Evolutionary conservation across 129 eudicot species (phyloP).

Genomic region (Centaurea solstitialis): DNA sequence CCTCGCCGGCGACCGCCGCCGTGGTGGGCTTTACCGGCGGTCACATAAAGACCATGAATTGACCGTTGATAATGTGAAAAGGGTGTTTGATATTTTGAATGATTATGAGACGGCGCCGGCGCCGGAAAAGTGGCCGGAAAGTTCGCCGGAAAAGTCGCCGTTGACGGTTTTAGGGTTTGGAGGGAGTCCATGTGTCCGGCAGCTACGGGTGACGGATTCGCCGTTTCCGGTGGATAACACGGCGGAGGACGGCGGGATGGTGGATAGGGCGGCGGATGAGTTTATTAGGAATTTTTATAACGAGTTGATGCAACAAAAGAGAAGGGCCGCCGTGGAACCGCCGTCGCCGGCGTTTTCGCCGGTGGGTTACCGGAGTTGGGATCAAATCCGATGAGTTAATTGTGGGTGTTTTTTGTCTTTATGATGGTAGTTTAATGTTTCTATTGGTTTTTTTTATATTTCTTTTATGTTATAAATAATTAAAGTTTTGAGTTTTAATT

Average conservation of each 20-base stretch:
- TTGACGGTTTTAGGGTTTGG: conserved; percentile 65
- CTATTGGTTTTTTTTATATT: not conserved
- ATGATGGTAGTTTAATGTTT: conserved; percentile 16
- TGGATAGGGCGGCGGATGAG: conserved; percentile 75
- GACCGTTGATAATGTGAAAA: conserved; percentile 30
- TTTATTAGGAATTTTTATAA: conserved; percentile 70
- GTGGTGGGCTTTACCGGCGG: not conserved
- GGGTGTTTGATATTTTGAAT: conserved; percentile 50
- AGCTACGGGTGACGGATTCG: conserved; percentile 75
- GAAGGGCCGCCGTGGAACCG: conserved; percentile 48
- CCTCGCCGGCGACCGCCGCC: conserved; percentile 18
- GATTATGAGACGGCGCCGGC: conserved; percentile 21
- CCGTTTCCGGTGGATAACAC: conserved; percentile 52
- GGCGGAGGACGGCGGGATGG: conserved; percentile 49
- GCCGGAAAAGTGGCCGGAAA: not conserved
- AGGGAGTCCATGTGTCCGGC: conserved; percentile 51
- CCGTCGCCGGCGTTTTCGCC: conserved; percentile 44
- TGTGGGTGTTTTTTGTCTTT: not conserved
- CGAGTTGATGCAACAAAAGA: conserved; percentile 58
- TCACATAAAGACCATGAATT: not conserved
- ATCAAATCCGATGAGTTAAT: conserved; percentile 28
- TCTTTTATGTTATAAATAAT: conserved; percentile 18
- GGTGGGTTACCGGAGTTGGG: conserved; percentile 36
- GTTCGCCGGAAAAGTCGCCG: conserved; percentile 38
- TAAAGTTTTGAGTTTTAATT: conserved; percentile 9